Base-by-base conservation (phyloP, 2,329 filamentous ascomycete genomes). In the Dactylellina parvicollis region DNA sequence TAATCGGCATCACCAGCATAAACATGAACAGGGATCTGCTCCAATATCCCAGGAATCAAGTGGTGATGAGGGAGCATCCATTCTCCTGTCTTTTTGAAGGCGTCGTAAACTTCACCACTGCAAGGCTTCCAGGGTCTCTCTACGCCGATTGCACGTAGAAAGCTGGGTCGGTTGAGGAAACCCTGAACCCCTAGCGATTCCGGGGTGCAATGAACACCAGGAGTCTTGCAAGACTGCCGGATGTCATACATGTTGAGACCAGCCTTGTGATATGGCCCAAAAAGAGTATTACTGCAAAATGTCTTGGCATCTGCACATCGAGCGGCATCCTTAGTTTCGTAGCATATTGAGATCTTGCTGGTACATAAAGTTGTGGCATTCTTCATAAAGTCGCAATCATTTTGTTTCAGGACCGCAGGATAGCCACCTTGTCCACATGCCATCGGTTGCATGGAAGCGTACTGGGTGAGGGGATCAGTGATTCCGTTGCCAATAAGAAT, bases 11-110 rank as follows among this genome's bases (percentile, higher is more conserved):
- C 91, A 79, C 92, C 92, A 72, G 91, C 95, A 79, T 98, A 99
- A 84, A 99, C 89, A 74, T 98, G 86, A 65, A 98, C 91, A 28
- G 94, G 94, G 74, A 99, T 95, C 85, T 98, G 83, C 83, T 95
- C 88, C 74, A 99, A 87, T 60, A 99, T 84, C 57, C 86, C 87
- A 46, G 94, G 93, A 7, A 98, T 90, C 30, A 97, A 86, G 74
- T 89, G 90, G 85, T 96, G 92, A 88, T 90, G 98, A 52, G 95
- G 95, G 86, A 96, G 90, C 90, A 97, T 96, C 95, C 94, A 98
- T 83, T 99, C 95, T 80, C 95, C 95, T 79, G 93, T 89, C 84
- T 97, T 92, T 65, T 97, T 84, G 87, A 99, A 99, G 86, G 96
- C 96, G 79, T 93, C 89, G 88, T 98, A 98, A 83, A 98, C 95